phyloP scores from a whole-genome alignment of 495 filamentous ascomycete genomes.

The Trichoderma asperelloides region DNA sequence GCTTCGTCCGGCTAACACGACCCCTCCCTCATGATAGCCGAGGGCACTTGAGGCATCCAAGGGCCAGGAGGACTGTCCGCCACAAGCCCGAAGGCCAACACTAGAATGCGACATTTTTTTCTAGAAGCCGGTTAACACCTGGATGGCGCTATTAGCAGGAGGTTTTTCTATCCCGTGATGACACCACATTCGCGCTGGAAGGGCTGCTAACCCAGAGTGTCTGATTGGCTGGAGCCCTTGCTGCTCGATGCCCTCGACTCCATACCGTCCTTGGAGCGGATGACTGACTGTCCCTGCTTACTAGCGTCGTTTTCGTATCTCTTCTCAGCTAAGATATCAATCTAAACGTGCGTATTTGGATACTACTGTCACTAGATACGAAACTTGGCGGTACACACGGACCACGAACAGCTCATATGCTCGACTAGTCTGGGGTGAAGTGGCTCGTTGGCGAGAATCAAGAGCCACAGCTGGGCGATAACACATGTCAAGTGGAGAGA shows the following conservation, averaged over 20 bases:
- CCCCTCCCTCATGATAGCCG: background rate
- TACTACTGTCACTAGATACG: background rate
- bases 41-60: background rate
- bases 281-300: background rate
- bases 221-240: background rate
- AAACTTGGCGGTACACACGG: background rate
- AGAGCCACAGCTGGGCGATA: background rate
- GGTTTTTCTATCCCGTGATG: background rate
- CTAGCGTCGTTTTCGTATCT: background rate
- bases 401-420: conserved; percentile 1
- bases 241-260: background rate
- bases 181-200: background rate
- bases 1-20: background rate
- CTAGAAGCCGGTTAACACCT: background rate
- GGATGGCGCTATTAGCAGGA: background rate
- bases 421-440: background rate
- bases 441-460: background rate
- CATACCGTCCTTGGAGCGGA: background rate
- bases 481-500: conserved; percentile 1
- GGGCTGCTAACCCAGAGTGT: background rate
- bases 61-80: background rate
- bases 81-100: background rate
- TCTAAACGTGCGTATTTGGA: background rate
- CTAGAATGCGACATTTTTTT: conserved; percentile 7
- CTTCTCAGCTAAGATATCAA: background rate